Base-by-base conservation (phyloP, 2,329 filamentous ascomycete species). In the Aspergillus proliferans region DNA sequence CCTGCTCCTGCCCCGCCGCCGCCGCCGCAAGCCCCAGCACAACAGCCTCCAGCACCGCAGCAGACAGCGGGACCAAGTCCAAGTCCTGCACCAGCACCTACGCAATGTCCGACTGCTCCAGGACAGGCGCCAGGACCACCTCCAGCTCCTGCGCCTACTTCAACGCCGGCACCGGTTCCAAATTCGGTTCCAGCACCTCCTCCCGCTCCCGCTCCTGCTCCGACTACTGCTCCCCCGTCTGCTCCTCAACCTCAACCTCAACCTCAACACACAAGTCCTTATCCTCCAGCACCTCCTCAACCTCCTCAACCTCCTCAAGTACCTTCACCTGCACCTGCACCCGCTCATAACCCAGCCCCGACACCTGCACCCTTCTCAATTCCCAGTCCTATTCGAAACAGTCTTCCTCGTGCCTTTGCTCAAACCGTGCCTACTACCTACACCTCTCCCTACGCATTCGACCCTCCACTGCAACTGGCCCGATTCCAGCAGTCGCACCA, bases 361-460 rank as follows among this genome's bases (percentile, higher is more conserved):
- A 53, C 59, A 8, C 55, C 57, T 47, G 56, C 59, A 43, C 54
- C 62, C 12, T 69, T 68, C 48, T 60, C 66, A 6, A 62, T 70
- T 21, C 66, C 68, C 24, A 64, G 57, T 54, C 63, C 64, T 14
- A 61, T 71, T 50, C 66, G 65, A 50, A 69, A 63, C 54, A 69
- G 62, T 48, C 66, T 72, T 45, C 70, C 69, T 15, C 60, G 65
- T 21, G 65, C 69, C 12, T 71, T 72, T 48, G 65, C 68, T 26
- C 61, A 65, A 40, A 61, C 63, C 8, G 59, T 58, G 6, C 62
- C 65, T 15, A 62, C 68, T 40, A 67, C 66, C 7, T 72, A 72
- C 48, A 67, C 66, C 36, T 72, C 70, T 22, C 70, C 70, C 28
- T 72, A 73, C 52, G 64, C 68, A 43, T 65, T 64, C 48, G 63